phyloP scores from a whole-genome alignment of 345 rosid species.

The Gossypium longicalyx region DNA sequence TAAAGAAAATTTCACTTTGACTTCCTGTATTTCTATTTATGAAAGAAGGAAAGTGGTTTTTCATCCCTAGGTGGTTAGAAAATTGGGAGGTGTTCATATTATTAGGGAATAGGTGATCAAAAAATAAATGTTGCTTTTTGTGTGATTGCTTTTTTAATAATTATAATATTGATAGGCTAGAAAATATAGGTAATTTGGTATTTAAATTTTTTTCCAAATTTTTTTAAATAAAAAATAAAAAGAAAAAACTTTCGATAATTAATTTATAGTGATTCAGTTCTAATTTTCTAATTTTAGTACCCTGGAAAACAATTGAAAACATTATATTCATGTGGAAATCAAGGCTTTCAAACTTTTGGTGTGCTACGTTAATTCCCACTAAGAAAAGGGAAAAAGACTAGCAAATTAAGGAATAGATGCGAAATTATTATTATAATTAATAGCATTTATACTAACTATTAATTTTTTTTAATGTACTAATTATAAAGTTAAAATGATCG shows the following conservation, averaged over 20 bases:
- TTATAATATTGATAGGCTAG: no score
- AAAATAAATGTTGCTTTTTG: not conserved
- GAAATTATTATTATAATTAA: no score
- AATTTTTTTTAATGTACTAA: no score
- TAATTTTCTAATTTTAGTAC: no score
- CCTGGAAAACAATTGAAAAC: not conserved
- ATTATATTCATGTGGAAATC: not conserved
- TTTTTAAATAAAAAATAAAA: no score
- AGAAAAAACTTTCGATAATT: no score
- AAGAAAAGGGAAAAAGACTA: not conserved
- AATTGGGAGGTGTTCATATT: slow-evolving; percentile 19
- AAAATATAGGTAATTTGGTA: no score
- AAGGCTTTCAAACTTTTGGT: not conserved
- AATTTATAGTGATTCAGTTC: no score
- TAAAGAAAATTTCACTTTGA: not conserved
- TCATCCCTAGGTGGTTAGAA: not conserved
- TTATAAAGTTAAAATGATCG: no score
- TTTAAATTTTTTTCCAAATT: no score
- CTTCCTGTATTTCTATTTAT: not conserved
- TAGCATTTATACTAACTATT: no score
- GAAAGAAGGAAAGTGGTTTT: not conserved
- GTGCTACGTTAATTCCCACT: not conserved
- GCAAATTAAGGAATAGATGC: not conserved
- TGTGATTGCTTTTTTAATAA: no score
- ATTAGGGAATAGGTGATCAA: not conserved